Conservation (phyloP, 441 rosid species). For the Flueggea neowawraea region DNA sequence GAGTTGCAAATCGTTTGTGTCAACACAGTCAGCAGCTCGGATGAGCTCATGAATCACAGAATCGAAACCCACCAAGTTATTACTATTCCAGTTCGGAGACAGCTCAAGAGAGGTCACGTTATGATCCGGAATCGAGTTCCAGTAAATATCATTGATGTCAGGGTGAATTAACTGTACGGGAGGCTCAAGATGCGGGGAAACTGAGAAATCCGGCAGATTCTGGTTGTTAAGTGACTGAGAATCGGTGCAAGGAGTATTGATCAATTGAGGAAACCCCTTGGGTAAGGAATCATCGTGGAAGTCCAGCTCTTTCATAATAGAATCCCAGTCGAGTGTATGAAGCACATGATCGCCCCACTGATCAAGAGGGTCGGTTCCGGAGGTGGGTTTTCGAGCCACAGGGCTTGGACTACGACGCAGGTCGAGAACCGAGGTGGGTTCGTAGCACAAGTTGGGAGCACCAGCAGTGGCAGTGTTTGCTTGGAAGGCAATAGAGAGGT, state of each 20-base stretch:
- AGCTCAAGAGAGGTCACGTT: conserved; percentile 16
- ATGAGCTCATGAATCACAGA: conserved; percentile 62
- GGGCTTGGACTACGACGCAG: conserved; percentile 55
- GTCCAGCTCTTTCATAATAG: conserved; percentile 76
- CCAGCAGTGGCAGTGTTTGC: background rate
- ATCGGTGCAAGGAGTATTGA: background rate
- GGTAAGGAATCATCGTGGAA: conserved; percentile 51
- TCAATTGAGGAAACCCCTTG: background rate
- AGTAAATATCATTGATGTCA: conserved; percentile 32
- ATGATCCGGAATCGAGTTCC: conserved; percentile 12
- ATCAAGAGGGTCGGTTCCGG: conserved; percentile 26
- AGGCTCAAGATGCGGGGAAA: conserved; percentile 25
- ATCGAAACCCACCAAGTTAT: conserved; percentile 43
- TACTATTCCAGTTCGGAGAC: conserved; percentile 18
- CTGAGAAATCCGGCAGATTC: conserved; percentile 36
- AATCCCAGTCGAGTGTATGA: conserved; percentile 82
- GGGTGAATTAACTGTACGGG: conserved; percentile 19
- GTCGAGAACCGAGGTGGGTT: conserved; percentile 89
- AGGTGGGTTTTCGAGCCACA: conserved; percentile 22
- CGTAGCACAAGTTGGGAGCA: conserved; percentile 30
- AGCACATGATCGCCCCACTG: conserved; percentile 66
- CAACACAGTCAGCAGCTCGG: conserved; percentile 74
- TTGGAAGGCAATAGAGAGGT: conserved; percentile 17
- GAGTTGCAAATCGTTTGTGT: conserved; percentile 69
- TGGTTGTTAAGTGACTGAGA: too few species aligned